phyloP scores from a whole-genome alignment of 495 filamentous ascomycete genomes.

The Friedmanniomyces simplex region DNA sequence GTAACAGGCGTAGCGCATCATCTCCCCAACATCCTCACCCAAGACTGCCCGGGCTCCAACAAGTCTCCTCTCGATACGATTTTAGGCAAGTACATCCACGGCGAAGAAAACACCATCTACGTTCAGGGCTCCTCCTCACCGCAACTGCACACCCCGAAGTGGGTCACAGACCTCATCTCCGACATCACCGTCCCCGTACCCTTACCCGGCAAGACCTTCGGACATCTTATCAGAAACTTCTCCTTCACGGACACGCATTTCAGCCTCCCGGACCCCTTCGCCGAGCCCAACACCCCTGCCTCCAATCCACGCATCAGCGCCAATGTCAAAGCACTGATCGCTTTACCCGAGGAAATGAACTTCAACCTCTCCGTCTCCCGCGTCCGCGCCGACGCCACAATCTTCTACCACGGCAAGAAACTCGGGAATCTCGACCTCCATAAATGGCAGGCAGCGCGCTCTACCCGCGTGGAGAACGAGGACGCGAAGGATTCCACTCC shows the following conservation, averaged over 20 bases:
- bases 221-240: constrained; percentile 75
- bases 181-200: constrained; percentile 76
- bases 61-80: constrained; percentile 80
- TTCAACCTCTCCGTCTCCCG: constrained; percentile 64
- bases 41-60: constrained; percentile 58
- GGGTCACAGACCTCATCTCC: constrained; percentile 69
- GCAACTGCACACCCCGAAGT: constrained; percentile 55
- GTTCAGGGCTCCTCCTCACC: constrained; percentile 64
- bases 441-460: constrained; percentile 78
- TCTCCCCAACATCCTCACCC: constrained; percentile 60
- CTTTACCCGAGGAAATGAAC: constrained; percentile 73
- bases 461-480: constrained; percentile 51
- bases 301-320: constrained; percentile 71
- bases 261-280: constrained; percentile 64
- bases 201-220: constrained; percentile 69
- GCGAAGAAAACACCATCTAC: constrained; percentile 64
- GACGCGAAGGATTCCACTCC: constrained; percentile 28
- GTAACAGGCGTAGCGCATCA: constrained; percentile 57
- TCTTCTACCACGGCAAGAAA: constrained; percentile 62
- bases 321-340: constrained; percentile 63
- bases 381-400: constrained; percentile 64
- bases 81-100: constrained; percentile 70
- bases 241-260: constrained; percentile 76
- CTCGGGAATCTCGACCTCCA: constrained; percentile 66
- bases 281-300: constrained; percentile 63